Evolutionary conservation across 208 protist species (phyloP).

Genomic region (Novymonas esmeraldas): DNA sequence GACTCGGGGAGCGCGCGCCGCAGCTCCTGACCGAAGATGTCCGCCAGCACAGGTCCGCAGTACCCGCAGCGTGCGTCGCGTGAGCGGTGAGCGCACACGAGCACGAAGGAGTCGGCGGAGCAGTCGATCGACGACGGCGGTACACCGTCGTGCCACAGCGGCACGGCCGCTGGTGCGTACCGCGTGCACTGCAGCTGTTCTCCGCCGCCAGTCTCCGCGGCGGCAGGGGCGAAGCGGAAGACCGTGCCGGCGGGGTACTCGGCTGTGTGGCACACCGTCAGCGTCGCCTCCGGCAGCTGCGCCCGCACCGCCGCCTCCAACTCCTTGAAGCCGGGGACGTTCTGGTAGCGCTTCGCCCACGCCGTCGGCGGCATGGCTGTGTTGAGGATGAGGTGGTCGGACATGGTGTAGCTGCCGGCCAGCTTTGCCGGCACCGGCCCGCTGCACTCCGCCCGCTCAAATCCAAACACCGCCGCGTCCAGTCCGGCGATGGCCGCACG

Average conservation of each 20-base stretch:
- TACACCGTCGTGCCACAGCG: too few relatives aligned
- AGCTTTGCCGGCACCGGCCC: constrained; percentile 7
- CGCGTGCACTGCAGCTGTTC: too few relatives aligned
- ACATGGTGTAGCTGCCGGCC: constrained; percentile 3
- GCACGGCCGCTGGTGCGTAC: too few relatives aligned
- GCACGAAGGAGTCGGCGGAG: constrained; percentile 28
- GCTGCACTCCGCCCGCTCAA: constrained; percentile 14
- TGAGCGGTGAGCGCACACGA: constrained; percentile 24
- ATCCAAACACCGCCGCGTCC: constrained; percentile 16
- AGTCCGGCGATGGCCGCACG: constrained; percentile 18
- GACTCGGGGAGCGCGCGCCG: background rate
- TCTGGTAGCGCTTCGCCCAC: constrained; percentile 19
- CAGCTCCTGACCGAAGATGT: constrained; percentile 20
- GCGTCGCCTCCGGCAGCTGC: background rate
- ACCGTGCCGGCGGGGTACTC: too few relatives aligned
- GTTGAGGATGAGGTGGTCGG: constrained; percentile 19
- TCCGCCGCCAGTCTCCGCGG: too few relatives aligned
- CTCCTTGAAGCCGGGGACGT: constrained; percentile 6
- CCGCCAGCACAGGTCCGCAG: constrained; percentile 32
- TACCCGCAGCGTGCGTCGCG: constrained; percentile 36
- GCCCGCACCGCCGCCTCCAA: background rate
- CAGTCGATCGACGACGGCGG: too few relatives aligned
- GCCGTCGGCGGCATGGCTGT: constrained; percentile 8
- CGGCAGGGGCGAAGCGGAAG: too few relatives aligned
- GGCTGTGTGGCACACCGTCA: too few relatives aligned